A percentile compares a stretch with the other conserved stretches of the same genome.
Evolutionary conservation across 768 basidiomycete genomes (phyloP).

Genomic region (Dentipellis fragilis): DNA sequence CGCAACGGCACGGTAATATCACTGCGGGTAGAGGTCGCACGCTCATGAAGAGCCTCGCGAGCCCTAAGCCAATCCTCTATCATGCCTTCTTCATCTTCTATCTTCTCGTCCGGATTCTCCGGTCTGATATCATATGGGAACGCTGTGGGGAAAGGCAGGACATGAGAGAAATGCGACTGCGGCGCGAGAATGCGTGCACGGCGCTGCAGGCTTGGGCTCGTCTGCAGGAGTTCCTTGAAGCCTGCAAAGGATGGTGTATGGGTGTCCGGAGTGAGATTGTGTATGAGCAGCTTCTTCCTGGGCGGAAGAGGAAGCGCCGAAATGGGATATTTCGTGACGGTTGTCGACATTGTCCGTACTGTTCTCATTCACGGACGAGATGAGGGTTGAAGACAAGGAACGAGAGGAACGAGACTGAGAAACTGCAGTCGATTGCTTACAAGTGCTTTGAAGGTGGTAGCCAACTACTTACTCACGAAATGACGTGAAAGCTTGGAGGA

Average conservation of each 20-base stretch:
- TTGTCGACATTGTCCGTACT: slow-evolving; percentile 12
- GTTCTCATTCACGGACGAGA: background rate
- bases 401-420: background rate
- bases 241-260: slow-evolving; percentile 38
- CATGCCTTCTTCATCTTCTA: slow-evolving; percentile 45
- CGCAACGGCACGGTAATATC: slow-evolving; percentile 24
- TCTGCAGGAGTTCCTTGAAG: slow-evolving; percentile 41
- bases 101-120: slow-evolving; percentile 37
- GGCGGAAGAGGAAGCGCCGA: slow-evolving; percentile 46
- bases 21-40: slow-evolving; percentile 14
- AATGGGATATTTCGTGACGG: slow-evolving; percentile 27
- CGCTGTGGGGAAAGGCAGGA: slow-evolving; percentile 69
- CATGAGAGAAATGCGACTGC: slow-evolving; percentile 66
- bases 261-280: slow-evolving; percentile 50
- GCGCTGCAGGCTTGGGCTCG: slow-evolving; percentile 57
- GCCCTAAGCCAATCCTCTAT: slow-evolving; percentile 71
- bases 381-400: background rate
- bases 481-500: too few relatives aligned
- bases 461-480: too few relatives aligned
- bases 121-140: slow-evolving; percentile 75
- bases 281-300: slow-evolving; percentile 27
- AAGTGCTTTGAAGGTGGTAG: too few relatives aligned
- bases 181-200: slow-evolving; percentile 51
- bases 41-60: slow-evolving; percentile 45
- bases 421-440: background rate